Base-by-base conservation (phyloP, 805 yeast genomes). In the Saccharomycopsis guyanensis region DNA sequence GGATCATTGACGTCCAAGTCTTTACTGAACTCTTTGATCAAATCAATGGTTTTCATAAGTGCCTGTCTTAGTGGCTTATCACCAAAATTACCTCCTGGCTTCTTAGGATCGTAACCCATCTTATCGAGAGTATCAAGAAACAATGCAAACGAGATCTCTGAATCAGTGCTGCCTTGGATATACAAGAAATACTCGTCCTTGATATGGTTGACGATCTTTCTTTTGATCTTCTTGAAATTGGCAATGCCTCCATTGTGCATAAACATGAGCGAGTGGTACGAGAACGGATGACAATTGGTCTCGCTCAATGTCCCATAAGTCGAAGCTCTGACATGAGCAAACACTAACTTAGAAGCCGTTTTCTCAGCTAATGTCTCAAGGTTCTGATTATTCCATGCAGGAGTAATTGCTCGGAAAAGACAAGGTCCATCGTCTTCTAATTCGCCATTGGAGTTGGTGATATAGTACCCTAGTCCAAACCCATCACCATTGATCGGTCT, bases 401-500 rank as follows among this genome's bases (percentile, higher is more conserved):
- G 98, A 0, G 98, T 93, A 40, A 89, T 93, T 10, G 97, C 97
- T 56, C 87, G 81, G 68, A 86, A 93, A 2, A 88, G 74, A 63
- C 97, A 93, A 22, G 98, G 97, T 1, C 87, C 85, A 37, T 78
- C 76, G 8, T 60, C 53, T 34, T 73, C 76, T 16, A 75, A 60
- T 24, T 63, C 69, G 8, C 62, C 63, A 40, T 76, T 80, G 7
- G 66, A 66, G 15, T 43, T 25, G n/a, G 67, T 56, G 3, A 80
- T 71, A 59, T 93, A 93, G 65, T 93, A 93, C 0, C 97, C 97
- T 19, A 93, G 91, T 1, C 98, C 98, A 63, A 93, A 93, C 0
- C 98, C 98, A 63, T 93, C 98, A 36, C 98, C 98, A 61, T 93
- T 93, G 55, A 93, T 86, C 1, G 98, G 97, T 43, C 95, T 77